These are phyloP conservation scores for Lentinula sp. DNA, from an alignment of 768 basidiomycete genomes.

Conservation along the genomic window DNA sequence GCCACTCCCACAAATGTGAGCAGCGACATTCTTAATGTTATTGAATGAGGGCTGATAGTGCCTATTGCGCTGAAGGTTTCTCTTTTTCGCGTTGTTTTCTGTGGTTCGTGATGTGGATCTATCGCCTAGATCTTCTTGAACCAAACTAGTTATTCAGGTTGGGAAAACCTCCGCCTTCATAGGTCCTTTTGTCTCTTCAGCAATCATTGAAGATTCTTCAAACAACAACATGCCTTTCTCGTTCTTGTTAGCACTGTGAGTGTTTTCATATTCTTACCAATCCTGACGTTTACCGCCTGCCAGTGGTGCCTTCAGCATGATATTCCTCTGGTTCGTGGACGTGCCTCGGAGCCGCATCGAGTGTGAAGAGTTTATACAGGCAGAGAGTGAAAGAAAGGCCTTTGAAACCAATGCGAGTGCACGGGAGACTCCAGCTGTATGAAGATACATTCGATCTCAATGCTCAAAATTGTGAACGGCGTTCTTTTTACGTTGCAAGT, in stretches of 20 bases:
- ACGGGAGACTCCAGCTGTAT: conserved; percentile 11
- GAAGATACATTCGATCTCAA: neutral
- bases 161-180: conserved; percentile 77
- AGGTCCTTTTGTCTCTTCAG: conserved; percentile 68
- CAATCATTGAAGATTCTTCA: conserved; percentile 61
- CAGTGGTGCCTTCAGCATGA: conserved; percentile 46
- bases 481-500: neutral
- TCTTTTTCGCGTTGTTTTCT: conserved; percentile 72
- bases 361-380: conserved; percentile 54
- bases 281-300: neutral
- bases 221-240: conserved; percentile 76
- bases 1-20: conserved; percentile 62
- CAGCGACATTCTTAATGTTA: neutral
- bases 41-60: neutral
- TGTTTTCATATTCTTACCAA: conserved; percentile 10
- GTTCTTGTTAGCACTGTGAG: conserved; percentile 65
- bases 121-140: neutral
- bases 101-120: conserved; percentile 33
- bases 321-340: conserved; percentile 60
- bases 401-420: conserved; percentile 17
- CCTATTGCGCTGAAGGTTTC: conserved; percentile 34
- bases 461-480: neutral
- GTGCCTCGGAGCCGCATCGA: conserved; percentile 58
- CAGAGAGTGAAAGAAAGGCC: conserved; percentile 40
- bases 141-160: conserved; percentile 28